Evolutionary conservation across 345 rosid species (phyloP), one percentile per base, ranked within the genome.

Genomic region (Acer saccharum): DNA sequence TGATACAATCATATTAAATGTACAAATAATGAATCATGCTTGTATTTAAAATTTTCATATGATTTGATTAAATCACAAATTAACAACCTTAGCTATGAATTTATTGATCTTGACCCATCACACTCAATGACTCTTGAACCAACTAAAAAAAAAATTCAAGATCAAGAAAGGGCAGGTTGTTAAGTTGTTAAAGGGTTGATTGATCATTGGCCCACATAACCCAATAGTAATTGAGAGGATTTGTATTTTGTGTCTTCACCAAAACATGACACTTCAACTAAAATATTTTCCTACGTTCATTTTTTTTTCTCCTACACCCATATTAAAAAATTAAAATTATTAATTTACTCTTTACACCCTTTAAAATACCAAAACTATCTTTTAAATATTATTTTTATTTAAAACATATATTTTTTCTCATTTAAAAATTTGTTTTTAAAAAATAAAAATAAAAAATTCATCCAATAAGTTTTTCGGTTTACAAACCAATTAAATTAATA

Each of bases 191-290:
- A 60, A 35, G 78, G 54, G 7, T 75, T 52, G 46, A 32, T 12
- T n/a, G 63, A 75, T 18, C 17, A 7, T 16, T 60, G 64, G 64
- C 72, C 71, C 32, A 75, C 50, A 21, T 44, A 39, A 75, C 54
- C 71, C 35, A 43, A 7, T 7, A 10, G 17, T 4, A 66, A 16
- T 55, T 8, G 21, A 13, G 13, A 43, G 23, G 2, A 41, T n/a
- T 32, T 75, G 10, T 2, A 2, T 11, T 60, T 1, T 60, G 64
- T 20, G 6, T 9, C 64, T 27, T 50, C 60, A 46, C 29, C 63
- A 32, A 6, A 6, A 50, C 9, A 39, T 29, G 70, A 65, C 77
- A 64, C 39, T 60, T 75, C 29, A 75, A 32, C 65, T 13, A 25
- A 1, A 25, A 25, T 25, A 25, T 25, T 1, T 1, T 25, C 27